Evolutionary conservation across 116 monocot genomes (phyloP), one percentile per base, ranked within the genome.

Genomic region (Posidonia oceanica): DNA sequence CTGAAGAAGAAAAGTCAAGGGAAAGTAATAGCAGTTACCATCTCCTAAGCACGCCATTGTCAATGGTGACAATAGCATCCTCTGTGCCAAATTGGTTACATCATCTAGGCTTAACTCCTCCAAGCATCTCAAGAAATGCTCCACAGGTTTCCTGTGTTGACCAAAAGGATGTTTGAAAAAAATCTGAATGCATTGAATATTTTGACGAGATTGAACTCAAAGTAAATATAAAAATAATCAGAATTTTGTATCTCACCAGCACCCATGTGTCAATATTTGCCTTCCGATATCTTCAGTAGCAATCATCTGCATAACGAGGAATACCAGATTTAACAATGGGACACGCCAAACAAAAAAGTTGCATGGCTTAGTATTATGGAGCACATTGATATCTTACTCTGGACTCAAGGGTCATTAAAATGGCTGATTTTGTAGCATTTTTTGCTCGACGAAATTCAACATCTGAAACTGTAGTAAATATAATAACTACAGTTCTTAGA

Each of bases 391-490:
- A 10, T 74, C n/a, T 78, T 84, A 93, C 93, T 73, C 93, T 84
- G 14, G 89, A 89, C 69, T 93, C 93, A 42, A 93, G 69, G 60
- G 86, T 93, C 77, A 76, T 82, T 72, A 93, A 70, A 69, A 89
- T 56, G 54, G 87, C 83, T 39, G 86, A 93, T 64, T 75, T 93
- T 56, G 89, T 93, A 16, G 89, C 76, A 87, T 93, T 93, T 83
- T 89, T 89, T 15, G 93, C 89, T 60, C 89, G 80, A 64, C 40
- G 36, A 21, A 93, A 74, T 72, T 93, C 93, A 66, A 84, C 44
- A 14, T 87, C 82, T 41, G 83, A 78, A 44, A 93, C 29, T 29
- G 29, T 29, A 29, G 29, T 29, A 0, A 29, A 29, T 29, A 29
- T 29, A 1, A 1, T 29, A 29, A 29, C 29, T 0, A 29, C 29